Percentiles rank a stretch among this genome's conserved stretches.
Evolutionary conservation across 2,329 filamentous ascomycete genomes (phyloP).

Genomic region (Epicoccum nigrum): DNA sequence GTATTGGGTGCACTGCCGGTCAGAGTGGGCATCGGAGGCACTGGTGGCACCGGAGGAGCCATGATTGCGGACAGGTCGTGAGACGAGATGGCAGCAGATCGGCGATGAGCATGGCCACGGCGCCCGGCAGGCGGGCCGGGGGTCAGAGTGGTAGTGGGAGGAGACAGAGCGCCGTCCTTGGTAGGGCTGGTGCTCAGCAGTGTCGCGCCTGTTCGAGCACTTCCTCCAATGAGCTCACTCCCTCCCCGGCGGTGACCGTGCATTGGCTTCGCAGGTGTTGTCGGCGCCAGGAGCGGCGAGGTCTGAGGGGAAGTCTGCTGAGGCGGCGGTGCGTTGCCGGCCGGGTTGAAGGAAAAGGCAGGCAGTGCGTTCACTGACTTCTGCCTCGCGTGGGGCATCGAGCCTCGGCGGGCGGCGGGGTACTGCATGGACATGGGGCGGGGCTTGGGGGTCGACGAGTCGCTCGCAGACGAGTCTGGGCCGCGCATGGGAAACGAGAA

Average conservation of each 20-base stretch:
- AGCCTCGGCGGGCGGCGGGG: slow-evolving; percentile 42
- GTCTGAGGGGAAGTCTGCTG: slow-evolving; percentile 45
- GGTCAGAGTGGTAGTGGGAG: slow-evolving; percentile 57
- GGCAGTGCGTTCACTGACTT: slow-evolving; percentile 54
- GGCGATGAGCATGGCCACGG: slow-evolving; percentile 78
- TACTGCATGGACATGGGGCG: slow-evolving; percentile 49
- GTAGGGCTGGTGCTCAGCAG: slow-evolving; percentile 73
- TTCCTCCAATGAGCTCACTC: slow-evolving; percentile 86
- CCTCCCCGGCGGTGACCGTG: slow-evolving; percentile 74
- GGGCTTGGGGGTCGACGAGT: slow-evolving; percentile 42
- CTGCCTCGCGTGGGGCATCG: slow-evolving; percentile 45
- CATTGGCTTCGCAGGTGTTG: slow-evolving; percentile 59
- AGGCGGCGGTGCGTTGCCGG: slow-evolving; percentile 43
- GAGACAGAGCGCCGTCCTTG: slow-evolving; percentile 66
- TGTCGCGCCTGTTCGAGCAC: slow-evolving; percentile 58
- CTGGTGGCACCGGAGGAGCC: slow-evolving; percentile 62
- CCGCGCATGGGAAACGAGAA: slow-evolving; percentile 56
- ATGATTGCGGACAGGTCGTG: slow-evolving; percentile 78
- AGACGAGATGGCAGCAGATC: slow-evolving; percentile 81
- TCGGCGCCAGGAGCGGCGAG: slow-evolving; percentile 46
- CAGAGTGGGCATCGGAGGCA: slow-evolving; percentile 59
- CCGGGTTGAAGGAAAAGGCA: slow-evolving; percentile 57
- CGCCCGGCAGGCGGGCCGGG: slow-evolving; percentile 60
- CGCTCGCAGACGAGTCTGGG: slow-evolving; percentile 33
- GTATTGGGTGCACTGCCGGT: slow-evolving; percentile 70